Base-by-base conservation (phyloP, 225 moss, liverwort and hornwort genomes). In the Physcomitrium patens region DNA sequence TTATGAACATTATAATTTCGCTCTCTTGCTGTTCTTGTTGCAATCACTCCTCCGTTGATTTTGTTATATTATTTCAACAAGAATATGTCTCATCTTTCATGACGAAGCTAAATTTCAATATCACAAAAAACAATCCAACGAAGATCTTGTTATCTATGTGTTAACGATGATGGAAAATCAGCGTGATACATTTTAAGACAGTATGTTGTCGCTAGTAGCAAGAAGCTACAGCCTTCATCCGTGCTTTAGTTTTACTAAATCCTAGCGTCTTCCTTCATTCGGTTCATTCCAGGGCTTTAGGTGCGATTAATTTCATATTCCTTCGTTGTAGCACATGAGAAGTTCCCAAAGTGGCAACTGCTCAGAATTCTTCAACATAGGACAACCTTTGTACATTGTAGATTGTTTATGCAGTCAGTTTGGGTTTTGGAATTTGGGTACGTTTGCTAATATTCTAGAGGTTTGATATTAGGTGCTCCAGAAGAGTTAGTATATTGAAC, bases 1-100 rank as follows among this genome's bases (percentile, higher is more conserved):
- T 65, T 47, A 48, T 10, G 22, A 31, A 55, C 52, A 20, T 47
- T 47, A 12, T 27, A 44, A 31, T 15, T 53, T 57, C 37, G 41
- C 65, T 48, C 49, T 71, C 31, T 62, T 69, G 37, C 56, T 55
- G 44, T 70, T 26, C 55, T 56, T 20, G 56, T 69, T 52, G 53
- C 17, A 24, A 56, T 17, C 64, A 23, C 22, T 62, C 26, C 26
- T 61, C 9, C 68, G 64, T 16, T 55, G 28, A 37, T 46, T 43
- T 78, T 18, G 49, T 22, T 3, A 56, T 48, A 55, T 66, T 13
- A 47, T 27, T 72, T 22, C 72, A 60, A 58, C 20, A 27, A 60
- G 46, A 27, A 24, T 16, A 27, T 26, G 27, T 53, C 67, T 78
- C 51, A 52, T 44, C 52, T 37, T 45, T 27, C 19, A 48, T 19